These are phyloP conservation scores for Penicillium sp. DNA, from an alignment of 2,329 filamentous ascomycete species.

Conservation along the genomic window DNA sequence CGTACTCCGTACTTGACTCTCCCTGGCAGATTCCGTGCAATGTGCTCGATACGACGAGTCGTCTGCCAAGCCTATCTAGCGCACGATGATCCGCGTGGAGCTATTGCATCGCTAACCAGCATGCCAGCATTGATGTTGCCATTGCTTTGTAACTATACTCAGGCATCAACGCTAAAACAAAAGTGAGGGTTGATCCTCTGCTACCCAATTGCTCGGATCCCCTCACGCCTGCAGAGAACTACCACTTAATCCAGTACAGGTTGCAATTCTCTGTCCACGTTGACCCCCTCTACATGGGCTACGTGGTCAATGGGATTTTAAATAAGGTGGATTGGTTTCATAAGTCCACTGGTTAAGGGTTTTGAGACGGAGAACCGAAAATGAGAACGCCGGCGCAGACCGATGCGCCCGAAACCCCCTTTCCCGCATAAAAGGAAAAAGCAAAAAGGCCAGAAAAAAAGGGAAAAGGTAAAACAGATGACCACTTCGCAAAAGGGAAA, in stretches of 20 bases:
- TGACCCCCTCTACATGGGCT: conserved; percentile 6
- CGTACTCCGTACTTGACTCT: too few relatives aligned
- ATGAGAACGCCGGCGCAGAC: conserved; percentile 18
- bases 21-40: too few relatives aligned
- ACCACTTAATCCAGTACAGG: neutral
- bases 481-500: neutral
- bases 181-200: conserved; percentile 7
- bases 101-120: conserved; percentile 6
- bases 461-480: conserved; percentile 3
- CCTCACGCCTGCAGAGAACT: neutral
- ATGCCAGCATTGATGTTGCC: neutral
- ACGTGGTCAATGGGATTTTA: conserved; percentile 18
- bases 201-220: conserved; percentile 10
- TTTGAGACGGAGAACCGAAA: conserved; percentile 1
- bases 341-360: neutral
- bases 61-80: conserved; percentile 12
- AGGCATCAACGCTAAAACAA: conserved; percentile 1
- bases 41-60: conserved; percentile 13
- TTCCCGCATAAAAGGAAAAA: conserved; percentile 17
- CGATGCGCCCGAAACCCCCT: conserved; percentile 26
- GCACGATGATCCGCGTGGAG: conserved; percentile 19
- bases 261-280: conserved; percentile 9
- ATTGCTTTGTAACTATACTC: neutral
- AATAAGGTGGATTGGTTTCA: conserved; percentile 9
- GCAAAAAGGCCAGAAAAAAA: conserved; percentile 2